Conservation (phyloP, 768 basidiomycete genomes). For the Pulveroboletus ravenelii region DNA sequence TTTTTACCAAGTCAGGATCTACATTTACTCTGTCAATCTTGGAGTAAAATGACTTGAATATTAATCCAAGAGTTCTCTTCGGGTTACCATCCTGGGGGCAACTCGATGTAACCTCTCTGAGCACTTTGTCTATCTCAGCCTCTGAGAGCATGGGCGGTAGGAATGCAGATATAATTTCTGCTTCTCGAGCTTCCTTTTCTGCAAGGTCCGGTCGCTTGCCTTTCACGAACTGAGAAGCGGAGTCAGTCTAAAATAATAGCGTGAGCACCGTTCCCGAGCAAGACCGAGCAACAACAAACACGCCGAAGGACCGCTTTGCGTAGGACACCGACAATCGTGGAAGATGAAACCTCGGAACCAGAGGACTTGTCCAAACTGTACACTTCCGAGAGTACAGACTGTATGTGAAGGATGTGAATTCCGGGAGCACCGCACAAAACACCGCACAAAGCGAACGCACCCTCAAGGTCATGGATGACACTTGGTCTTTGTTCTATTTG, state of each 20-base stretch:
- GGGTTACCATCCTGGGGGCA: constrained; percentile 16
- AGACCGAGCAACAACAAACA: constrained; percentile 37
- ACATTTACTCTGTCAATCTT: constrained; percentile 57
- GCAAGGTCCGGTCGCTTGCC: constrained; percentile 65
- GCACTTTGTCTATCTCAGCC: constrained; percentile 48
- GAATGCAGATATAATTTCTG: constrained; percentile 47
- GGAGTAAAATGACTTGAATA: constrained; percentile 63
- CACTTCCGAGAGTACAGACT: constrained; percentile 70
- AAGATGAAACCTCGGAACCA: constrained; percentile 39
- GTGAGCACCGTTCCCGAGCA: constrained; percentile 5
- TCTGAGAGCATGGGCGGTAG: constrained; percentile 59
- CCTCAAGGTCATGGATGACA: constrained; percentile 52
- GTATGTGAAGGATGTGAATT: background rate
- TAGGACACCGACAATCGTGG: constrained; percentile 48
- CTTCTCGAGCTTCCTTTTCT: constrained; percentile 55
- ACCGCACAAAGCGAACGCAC: constrained; percentile 33
- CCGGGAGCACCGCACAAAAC: background rate
- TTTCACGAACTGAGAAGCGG: constrained; percentile 49
- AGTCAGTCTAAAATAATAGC: constrained; percentile 44
- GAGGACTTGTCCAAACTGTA: constrained; percentile 61
- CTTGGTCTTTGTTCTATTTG: constrained; percentile 50
- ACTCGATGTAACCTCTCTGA: constrained; percentile 38
- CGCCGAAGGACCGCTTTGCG: constrained; percentile 56
- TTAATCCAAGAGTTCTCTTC: constrained; percentile 36
- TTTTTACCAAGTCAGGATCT: constrained; percentile 52